A percentile compares a stretch with the other conserved stretches of the same genome.
phyloP scores from a whole-genome alignment of 495 filamentous ascomycete species.

The Tuber umbilicatum region DNA sequence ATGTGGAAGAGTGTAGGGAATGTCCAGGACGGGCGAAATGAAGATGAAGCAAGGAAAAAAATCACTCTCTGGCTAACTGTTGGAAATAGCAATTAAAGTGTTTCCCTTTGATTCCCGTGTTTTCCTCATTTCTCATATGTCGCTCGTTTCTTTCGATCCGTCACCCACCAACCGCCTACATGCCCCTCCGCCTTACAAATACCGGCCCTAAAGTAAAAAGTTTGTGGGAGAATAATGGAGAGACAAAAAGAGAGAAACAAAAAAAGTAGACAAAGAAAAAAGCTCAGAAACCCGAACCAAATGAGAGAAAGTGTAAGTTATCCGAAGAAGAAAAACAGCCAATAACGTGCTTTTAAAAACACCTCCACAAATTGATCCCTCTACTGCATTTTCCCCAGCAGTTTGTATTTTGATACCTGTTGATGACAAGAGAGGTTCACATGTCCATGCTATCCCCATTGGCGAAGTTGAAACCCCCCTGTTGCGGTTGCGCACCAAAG shows the following conservation, averaged over 20 bases:
- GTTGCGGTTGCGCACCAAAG: constrained; percentile 71
- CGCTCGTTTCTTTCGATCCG: neutral
- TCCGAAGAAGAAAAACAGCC: neutral
- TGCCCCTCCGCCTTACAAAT: neutral
- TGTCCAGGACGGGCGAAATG: neutral
- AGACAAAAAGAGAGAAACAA: neutral
- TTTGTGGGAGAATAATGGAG: neutral
- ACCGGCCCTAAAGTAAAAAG: neutral
- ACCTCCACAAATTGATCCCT: neutral
- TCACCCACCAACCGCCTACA: neutral
- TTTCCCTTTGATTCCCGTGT: neutral
- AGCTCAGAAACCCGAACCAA: constrained; percentile 2
- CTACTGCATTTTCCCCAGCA: constrained; percentile 8
- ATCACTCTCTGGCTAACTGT: neutral
- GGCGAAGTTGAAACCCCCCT: constrained; percentile 83
- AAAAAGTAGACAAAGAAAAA: neutral
- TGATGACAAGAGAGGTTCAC: constrained; percentile 52
- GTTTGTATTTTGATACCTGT: constrained; percentile 7
- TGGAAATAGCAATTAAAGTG: neutral
- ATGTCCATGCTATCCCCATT: constrained; percentile 99
- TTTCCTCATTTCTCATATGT: neutral
- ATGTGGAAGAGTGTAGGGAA: neutral
- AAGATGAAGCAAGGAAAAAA: neutral
- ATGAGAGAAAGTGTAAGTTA: constrained; percentile 4
- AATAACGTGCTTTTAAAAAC: constrained; percentile 2